Evolutionary conservation across 768 basidiomycete genomes (phyloP).

Genomic region (Boletales sp.): DNA sequence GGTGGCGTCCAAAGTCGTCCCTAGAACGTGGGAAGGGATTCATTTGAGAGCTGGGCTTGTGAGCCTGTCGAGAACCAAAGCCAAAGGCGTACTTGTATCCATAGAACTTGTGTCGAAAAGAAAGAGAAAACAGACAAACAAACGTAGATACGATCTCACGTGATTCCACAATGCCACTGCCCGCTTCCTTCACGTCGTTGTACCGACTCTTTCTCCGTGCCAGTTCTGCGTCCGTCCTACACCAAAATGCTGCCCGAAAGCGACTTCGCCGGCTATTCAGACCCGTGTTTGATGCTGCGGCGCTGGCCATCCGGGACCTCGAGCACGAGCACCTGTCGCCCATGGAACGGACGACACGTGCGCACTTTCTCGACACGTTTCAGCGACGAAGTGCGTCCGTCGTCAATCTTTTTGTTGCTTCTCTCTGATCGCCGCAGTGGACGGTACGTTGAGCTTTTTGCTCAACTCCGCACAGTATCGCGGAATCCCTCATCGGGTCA

Average conservation of each 20-base stretch:
- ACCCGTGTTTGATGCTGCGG: constrained; percentile 53
- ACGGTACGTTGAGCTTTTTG: constrained; percentile 60
- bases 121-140: no score
- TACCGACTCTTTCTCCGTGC: constrained; percentile 61
- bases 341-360: constrained; percentile 28
- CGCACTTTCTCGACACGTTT: constrained; percentile 50
- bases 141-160: no score
- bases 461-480: constrained; percentile 59
- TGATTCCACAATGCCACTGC: constrained; percentile 16
- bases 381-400: constrained; percentile 47
- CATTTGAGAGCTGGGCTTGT: no score
- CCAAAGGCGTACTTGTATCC: no score
- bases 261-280: constrained; percentile 50
- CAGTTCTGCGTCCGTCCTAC: constrained; percentile 54
- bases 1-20: neutral
- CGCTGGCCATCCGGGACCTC: constrained; percentile 39
- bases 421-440: constrained; percentile 45
- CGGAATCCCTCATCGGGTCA: constrained; percentile 57
- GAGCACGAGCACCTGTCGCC: constrained; percentile 26
- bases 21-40: constrained; percentile 11
- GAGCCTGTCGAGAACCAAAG: no score
- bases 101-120: no score
- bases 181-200: constrained; percentile 46
- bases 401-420: neutral
- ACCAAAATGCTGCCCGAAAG: constrained; percentile 41